Percentiles rank a stretch among this genome's conserved stretches.
Conservation (phyloP, 495 filamentous ascomycete species). For the Aspergillus leporis region DNA sequence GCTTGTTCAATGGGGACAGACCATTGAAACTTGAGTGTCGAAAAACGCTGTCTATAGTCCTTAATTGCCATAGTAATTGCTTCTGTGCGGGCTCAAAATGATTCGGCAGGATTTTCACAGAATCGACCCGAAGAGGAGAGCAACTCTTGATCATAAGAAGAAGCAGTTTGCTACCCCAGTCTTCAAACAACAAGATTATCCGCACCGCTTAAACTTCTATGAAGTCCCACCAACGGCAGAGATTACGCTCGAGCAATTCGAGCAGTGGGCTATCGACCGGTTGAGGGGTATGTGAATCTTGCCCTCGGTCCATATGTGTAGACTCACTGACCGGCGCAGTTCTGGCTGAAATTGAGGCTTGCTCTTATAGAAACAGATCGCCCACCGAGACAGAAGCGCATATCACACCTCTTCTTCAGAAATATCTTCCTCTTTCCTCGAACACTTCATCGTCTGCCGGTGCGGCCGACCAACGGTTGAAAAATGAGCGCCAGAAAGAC, state of each 20-base stretch:
- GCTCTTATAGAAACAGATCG: slow-evolving; percentile 88
- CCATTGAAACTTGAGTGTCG: background rate
- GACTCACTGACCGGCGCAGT: slow-evolving; percentile 51
- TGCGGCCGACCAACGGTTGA: slow-evolving; percentile 48
- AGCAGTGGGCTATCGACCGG: slow-evolving; percentile 98
- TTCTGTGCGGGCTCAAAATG: slow-evolving; percentile 50
- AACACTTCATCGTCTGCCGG: slow-evolving; percentile 64
- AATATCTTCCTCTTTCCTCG: slow-evolving; percentile 80
- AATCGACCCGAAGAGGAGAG: slow-evolving; percentile 80
- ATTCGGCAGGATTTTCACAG: slow-evolving; percentile 69
- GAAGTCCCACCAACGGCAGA: slow-evolving; percentile 83
- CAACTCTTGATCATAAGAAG: slow-evolving; percentile 74
- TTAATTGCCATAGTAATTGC: slow-evolving; percentile 1
- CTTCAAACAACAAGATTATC: slow-evolving; percentile 75
- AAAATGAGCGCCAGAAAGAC: slow-evolving; percentile 84
- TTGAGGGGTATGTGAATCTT: slow-evolving; percentile 60
- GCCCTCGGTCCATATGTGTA: background rate
- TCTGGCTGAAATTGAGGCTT: slow-evolving; percentile 92
- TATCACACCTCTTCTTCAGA: slow-evolving; percentile 78
- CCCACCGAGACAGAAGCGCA: slow-evolving; percentile 73
- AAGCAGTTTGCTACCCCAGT: slow-evolving; percentile 76
- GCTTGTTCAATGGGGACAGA: background rate
- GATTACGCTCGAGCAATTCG: slow-evolving; percentile 95
- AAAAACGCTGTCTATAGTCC: background rate
- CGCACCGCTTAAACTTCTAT: slow-evolving; percentile 91